These are phyloP conservation scores for Aspergillus ibericus DNA, from an alignment of 2,329 filamentous ascomycete genomes.

Conservation along the genomic window DNA sequence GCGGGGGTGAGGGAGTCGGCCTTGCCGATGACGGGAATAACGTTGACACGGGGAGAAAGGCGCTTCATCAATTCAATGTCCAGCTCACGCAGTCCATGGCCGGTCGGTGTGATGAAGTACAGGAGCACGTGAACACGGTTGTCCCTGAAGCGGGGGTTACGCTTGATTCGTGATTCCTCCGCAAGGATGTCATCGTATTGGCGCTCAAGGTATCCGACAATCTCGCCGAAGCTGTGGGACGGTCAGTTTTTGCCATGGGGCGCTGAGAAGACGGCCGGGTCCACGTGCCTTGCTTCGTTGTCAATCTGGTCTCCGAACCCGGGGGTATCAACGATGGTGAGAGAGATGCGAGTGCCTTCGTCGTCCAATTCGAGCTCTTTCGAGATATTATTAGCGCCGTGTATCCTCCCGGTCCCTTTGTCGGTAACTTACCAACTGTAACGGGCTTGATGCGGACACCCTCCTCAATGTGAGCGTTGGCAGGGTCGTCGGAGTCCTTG, in stretches of 20 bases:
- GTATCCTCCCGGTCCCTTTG: slow-evolving; percentile 4
- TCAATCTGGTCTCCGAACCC: slow-evolving; percentile 99
- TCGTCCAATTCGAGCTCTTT: slow-evolving; percentile 85
- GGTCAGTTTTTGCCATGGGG: slow-evolving; percentile 22
- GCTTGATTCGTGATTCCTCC: slow-evolving; percentile 99
- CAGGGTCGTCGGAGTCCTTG: slow-evolving; percentile 90
- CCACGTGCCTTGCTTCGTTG: slow-evolving; percentile 86
- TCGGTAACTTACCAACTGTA: slow-evolving; percentile 76
- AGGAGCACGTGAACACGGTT: slow-evolving; percentile 97
- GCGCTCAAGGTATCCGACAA: slow-evolving; percentile 96
- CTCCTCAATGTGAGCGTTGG: slow-evolving; percentile 87
- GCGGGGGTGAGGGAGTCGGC: slow-evolving; percentile 95
- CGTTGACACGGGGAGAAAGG: slow-evolving; percentile 94
- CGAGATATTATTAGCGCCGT: slow-evolving; percentile 5
- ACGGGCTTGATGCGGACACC: slow-evolving; percentile 98
- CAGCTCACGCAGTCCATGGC: slow-evolving; percentile 95
- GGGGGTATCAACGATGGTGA: slow-evolving; percentile 98
- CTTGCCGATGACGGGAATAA: slow-evolving; percentile 98
- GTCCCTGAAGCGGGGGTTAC: slow-evolving; percentile 99
- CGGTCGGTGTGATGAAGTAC: slow-evolving; percentile 99
- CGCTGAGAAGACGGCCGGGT: slow-evolving; percentile 4
- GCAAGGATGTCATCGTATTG: slow-evolving; percentile 99
- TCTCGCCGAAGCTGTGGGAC: slow-evolving; percentile 79
- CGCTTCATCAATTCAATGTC: slow-evolving; percentile 99
- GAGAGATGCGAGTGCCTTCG: slow-evolving; percentile 94